phyloP scores from a whole-genome alignment of 805 yeast species.

The Lipomyces mesembrius region DNA sequence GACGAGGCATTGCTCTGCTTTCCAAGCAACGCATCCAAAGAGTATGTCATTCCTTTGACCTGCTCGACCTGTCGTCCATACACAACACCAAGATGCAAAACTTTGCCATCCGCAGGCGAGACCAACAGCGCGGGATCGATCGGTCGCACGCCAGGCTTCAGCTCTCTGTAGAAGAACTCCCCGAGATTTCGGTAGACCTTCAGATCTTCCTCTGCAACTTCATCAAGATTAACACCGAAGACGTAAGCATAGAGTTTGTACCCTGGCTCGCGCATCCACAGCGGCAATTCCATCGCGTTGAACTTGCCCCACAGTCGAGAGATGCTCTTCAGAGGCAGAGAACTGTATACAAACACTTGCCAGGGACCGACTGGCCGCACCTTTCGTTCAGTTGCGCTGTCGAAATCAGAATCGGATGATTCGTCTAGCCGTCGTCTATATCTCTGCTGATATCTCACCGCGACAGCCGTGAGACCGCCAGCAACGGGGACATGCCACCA shows the following conservation, averaged over 20 bases:
- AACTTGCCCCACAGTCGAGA: slow-evolving; percentile 95
- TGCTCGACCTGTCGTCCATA: slow-evolving; percentile 82
- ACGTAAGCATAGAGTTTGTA: slow-evolving; percentile 73
- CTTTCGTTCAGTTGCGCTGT: slow-evolving; percentile 5
- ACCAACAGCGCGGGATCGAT: slow-evolving; percentile 69
- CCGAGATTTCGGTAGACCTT: slow-evolving; percentile 75
- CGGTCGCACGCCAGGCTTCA: slow-evolving; percentile 80
- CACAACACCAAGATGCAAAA: slow-evolving; percentile 80
- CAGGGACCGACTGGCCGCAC: slow-evolving; percentile 76
- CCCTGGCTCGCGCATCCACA: slow-evolving; percentile 84
- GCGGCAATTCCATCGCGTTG: slow-evolving; percentile 80
- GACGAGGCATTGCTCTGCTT: slow-evolving; percentile 38
- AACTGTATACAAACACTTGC: slow-evolving; percentile 86
- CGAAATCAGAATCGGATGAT: slow-evolving; percentile 1
- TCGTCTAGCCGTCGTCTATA: slow-evolving; percentile 14
- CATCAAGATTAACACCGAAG: slow-evolving; percentile 89
- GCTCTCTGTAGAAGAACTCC: slow-evolving; percentile 86
- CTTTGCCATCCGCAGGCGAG: slow-evolving; percentile 92
- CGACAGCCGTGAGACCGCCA: slow-evolving; percentile 34
- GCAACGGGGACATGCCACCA: slow-evolving; percentile 39
- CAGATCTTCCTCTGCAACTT: slow-evolving; percentile 83
- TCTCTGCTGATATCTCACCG: slow-evolving; percentile 24
- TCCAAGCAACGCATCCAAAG: slow-evolving; percentile 86
- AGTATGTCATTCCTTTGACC: slow-evolving; percentile 94
- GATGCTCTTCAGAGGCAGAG: slow-evolving; percentile 86